These are phyloP conservation scores for Bullera alba DNA, from an alignment of 768 basidiomycete species.

Conservation along the genomic window DNA sequence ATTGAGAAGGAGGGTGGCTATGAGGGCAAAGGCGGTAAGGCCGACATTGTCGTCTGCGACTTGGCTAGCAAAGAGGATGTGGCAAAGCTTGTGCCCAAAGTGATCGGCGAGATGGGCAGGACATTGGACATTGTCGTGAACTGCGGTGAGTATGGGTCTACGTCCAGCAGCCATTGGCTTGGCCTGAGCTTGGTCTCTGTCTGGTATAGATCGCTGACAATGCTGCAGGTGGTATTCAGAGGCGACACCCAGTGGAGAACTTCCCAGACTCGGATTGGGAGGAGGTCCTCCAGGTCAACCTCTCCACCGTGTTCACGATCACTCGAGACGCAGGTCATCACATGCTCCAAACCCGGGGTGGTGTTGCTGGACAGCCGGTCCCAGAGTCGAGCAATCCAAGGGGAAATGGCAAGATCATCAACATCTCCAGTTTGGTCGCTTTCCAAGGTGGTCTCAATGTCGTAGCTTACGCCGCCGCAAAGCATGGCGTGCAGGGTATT, in stretches of 20 bases:
- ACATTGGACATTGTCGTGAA: conserved; percentile 62
- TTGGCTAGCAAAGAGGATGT: conserved; percentile 54
- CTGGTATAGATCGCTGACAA: conserved; percentile 1
- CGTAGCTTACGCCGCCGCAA: conserved; percentile 86
- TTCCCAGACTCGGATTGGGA: conserved; percentile 66
- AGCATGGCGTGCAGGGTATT: conserved; percentile 65
- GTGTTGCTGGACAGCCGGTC: conserved; percentile 39
- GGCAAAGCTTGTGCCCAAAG: conserved; percentile 50
- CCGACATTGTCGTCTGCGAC: conserved; percentile 56
- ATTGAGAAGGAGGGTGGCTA: conserved; percentile 42
- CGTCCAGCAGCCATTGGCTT: not conserved
- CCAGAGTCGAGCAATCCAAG: conserved; percentile 36
- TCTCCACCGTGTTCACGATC: conserved; percentile 78
- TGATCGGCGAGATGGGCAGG: conserved; percentile 52
- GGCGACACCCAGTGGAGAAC: conserved; percentile 53
- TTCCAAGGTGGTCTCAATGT: conserved; percentile 57
- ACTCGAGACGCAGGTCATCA: conserved; percentile 78
- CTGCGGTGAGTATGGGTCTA: conserved; percentile 62
- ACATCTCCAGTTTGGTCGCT: conserved; percentile 53
- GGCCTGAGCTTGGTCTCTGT: not conserved
- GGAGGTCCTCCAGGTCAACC: conserved; percentile 73
- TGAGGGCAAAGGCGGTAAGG: conserved; percentile 39
- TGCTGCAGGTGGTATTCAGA: conserved; percentile 36
- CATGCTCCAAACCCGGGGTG: conserved; percentile 61
- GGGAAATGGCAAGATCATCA: conserved; percentile 63